A percentile compares a stretch with the other conserved stretches of the same genome.
Conservation (phyloP, 192 early-diverging fungal genomes). For the Obelidium mucronatum region DNA sequence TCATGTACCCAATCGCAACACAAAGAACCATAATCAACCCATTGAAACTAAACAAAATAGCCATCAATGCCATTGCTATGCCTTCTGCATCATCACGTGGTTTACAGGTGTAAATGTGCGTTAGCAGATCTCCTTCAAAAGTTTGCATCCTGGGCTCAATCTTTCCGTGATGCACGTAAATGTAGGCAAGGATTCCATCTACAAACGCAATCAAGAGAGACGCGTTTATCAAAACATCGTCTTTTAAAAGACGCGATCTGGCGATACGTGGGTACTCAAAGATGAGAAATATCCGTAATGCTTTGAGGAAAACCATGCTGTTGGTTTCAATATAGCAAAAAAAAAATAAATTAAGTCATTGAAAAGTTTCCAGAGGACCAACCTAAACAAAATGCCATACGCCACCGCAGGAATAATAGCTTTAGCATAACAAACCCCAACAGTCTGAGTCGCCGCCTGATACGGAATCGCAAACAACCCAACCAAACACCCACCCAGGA, state of each 20-base stretch:
- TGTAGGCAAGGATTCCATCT: neutral
- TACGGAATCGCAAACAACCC: neutral
- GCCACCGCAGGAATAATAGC: neutral
- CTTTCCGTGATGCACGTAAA: neutral
- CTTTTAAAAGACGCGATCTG: neutral
- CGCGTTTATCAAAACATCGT: neutral
- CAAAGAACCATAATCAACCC: neutral
- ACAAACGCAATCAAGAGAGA: neutral
- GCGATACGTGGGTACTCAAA: slow-evolving; percentile 10
- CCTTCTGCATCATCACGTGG: neutral
- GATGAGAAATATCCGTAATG: slow-evolving; percentile 19
- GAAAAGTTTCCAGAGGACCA: too few relatives aligned
- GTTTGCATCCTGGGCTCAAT: neutral
- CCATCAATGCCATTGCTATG: neutral
- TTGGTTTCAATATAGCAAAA: neutral
- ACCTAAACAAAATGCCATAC: slow-evolving; percentile 9
- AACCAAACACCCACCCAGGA: neutral
- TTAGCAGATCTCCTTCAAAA: neutral
- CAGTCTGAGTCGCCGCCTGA: neutral
- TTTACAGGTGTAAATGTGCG: neutral
- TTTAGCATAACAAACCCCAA: neutral
- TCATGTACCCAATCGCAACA: neutral
- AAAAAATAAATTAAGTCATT: too few relatives aligned
- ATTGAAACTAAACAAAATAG: neutral
- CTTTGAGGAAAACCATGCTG: slow-evolving; percentile 21